These are phyloP conservation scores for Chamaecyparis obtusa DNA, from an alignment of 75 land plant species.

Conservation along the genomic window DNA sequence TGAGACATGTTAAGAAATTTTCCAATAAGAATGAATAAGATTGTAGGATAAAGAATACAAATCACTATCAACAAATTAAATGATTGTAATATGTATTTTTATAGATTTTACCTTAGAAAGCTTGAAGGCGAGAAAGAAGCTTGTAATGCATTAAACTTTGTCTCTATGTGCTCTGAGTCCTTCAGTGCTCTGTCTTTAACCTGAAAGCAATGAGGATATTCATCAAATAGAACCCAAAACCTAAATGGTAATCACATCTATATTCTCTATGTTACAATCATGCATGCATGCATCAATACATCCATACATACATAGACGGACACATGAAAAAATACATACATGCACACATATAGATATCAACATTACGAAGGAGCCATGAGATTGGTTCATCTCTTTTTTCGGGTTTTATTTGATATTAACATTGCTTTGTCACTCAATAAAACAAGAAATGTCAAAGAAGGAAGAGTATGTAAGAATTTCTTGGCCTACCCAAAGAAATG, in stretches of 20 bases:
- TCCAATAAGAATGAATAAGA: not conserved
- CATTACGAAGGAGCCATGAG: not conserved
- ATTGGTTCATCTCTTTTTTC: not conserved
- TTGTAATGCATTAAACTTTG: constrained; percentile 69
- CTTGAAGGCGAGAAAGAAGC: constrained; percentile 49
- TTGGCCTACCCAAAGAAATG: not conserved
- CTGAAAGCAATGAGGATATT: constrained; percentile 21
- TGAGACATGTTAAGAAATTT: not conserved
- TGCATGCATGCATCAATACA: too few species aligned
- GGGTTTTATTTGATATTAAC: not conserved
- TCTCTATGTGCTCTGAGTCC: constrained; percentile 79
- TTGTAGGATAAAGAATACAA: not conserved
- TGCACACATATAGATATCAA: not conserved
- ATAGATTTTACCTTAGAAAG: constrained; percentile 52
- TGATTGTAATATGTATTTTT: not conserved
- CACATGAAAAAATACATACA: too few species aligned
- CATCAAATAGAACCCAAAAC: not conserved
- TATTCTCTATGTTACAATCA: too few species aligned
- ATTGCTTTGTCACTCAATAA: not conserved
- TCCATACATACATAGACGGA: too few species aligned
- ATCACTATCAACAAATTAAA: not conserved
- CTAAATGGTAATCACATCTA: not conserved
- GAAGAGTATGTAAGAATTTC: not conserved
- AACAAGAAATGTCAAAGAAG: not conserved
- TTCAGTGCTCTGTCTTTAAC: constrained; percentile 79